Evolutionary conservation across 257 asterid genomes (phyloP).

Genomic region (Solanum chmielewskii): DNA sequence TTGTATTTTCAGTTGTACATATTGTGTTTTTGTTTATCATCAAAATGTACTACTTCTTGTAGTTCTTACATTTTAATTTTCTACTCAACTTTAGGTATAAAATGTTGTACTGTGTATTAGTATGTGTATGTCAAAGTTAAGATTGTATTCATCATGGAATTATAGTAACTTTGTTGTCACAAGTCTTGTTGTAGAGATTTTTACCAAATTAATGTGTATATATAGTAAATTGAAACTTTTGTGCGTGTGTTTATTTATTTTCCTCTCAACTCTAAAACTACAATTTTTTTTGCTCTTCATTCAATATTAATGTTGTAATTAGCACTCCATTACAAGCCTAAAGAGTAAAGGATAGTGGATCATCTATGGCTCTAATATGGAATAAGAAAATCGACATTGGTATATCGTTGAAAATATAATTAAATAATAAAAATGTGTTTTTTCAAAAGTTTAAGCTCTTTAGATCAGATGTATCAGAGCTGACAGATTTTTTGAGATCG

Average conservation of each 20-base stretch:
- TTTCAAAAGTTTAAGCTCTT: too few relatives aligned
- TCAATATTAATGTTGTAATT: neutral
- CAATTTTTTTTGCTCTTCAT: neutral
- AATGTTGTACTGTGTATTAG: neutral
- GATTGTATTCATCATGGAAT: neutral
- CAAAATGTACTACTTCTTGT: neutral
- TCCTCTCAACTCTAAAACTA: neutral
- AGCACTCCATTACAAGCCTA: neutral
- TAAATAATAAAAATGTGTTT: too few relatives aligned
- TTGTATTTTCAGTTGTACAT: neutral
- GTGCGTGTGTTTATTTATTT: neutral
- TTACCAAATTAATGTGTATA: neutral
- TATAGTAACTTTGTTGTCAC: neutral
- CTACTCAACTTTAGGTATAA: neutral
- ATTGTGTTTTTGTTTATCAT: neutral
- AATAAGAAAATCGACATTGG: neutral
- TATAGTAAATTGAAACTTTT: neutral
- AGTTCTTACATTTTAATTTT: neutral
- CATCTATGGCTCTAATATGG: neutral
- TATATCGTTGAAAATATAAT: too few relatives aligned
- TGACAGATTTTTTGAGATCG: fast-evolving
- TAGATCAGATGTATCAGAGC: fast-evolving
- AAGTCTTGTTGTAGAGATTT: neutral
- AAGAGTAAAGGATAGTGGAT: neutral
- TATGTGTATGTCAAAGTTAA: neutral